Conservation (phyloP, 2,329 filamentous ascomycete species). For the Zymoseptoria tritici region DNA sequence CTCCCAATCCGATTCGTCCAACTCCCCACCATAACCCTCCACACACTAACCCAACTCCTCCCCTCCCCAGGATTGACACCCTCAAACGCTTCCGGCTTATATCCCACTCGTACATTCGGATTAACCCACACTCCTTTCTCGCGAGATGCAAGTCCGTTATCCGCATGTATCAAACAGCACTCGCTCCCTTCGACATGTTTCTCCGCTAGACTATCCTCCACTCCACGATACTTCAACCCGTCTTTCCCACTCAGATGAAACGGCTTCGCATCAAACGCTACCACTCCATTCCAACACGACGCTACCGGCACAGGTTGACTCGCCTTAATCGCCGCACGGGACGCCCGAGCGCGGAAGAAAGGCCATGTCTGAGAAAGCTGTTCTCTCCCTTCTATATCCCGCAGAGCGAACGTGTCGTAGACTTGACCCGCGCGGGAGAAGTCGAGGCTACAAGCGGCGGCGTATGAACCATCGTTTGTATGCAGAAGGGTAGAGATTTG, state of each 20-base stretch:
- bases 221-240: constrained; percentile 54
- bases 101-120: constrained; percentile 61
- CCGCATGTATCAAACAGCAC: constrained; percentile 69
- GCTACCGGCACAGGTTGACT: constrained; percentile 50
- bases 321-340: constrained; percentile 47
- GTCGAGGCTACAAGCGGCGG: constrained; percentile 56
- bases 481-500: constrained; percentile 51
- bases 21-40: constrained; percentile 45
- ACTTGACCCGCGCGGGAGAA: constrained; percentile 45
- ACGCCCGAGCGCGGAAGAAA: constrained; percentile 47
- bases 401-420: constrained; percentile 57
- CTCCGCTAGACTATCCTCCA: constrained; percentile 52
- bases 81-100: constrained; percentile 49
- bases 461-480: constrained; percentile 53
- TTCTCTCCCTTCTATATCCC: constrained; percentile 47
- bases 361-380: constrained; percentile 52
- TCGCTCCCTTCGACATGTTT: constrained; percentile 67
- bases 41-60: constrained; percentile 21
- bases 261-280: constrained; percentile 47
- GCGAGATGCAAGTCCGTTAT: constrained; percentile 51
- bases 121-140: constrained; percentile 58
- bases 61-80: constrained; percentile 34
- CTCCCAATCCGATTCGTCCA: constrained; percentile 53
- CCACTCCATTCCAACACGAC: constrained; percentile 59
- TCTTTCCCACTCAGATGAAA: constrained; percentile 40